Conservation (phyloP, 176 grass and related monocot species). For the barley (Hordeum vulgare) region MorexV3_pseudomolecules_assembly NC_058521.1:606621216-606621715, state of each 20-base stretch:
- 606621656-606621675: background rate
- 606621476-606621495: background rate
- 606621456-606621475: background rate
- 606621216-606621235: too few relatives aligned
- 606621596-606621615: background rate
- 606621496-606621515: background rate
- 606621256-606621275: background rate
- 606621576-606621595: background rate
- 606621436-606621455: too few relatives aligned
- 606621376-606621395: background rate
- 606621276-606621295: background rate
- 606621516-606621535: background rate
- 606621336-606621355: background rate
- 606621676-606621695: too few relatives aligned
- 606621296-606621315: background rate
- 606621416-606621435: background rate
- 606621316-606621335: background rate
- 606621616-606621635: background rate
- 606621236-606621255: too few relatives aligned
- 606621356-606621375: background rate
- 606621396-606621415: background rate
- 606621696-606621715: too few relatives aligned
- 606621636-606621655: background rate
- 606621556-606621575: background rate
- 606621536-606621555: background rate